These are phyloP conservation scores for Artomyces pyxidatus DNA, from an alignment of 768 basidiomycete species.

Conservation along the genomic window DNA sequence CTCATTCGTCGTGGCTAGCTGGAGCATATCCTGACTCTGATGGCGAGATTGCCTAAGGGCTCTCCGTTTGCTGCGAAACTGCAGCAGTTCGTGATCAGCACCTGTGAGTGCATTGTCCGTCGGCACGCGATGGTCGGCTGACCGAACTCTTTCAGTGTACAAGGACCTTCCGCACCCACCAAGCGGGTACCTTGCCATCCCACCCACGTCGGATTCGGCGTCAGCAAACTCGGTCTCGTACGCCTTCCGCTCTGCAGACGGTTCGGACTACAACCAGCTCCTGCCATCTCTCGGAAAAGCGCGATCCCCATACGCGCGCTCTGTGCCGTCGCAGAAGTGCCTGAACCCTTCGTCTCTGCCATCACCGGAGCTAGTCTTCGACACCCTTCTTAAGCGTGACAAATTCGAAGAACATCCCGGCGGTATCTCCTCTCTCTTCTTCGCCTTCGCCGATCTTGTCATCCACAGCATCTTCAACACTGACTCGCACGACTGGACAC, in stretches of 20 bases:
- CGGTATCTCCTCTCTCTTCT: constrained; percentile 67
- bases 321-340: constrained; percentile 43
- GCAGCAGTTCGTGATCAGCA: constrained; percentile 8
- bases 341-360: constrained; percentile 43
- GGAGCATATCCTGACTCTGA: constrained; percentile 13
- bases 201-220: background rate
- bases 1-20: constrained; percentile 5
- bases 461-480: constrained; percentile 71
- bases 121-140: background rate
- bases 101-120: constrained; percentile 5
- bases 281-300: constrained; percentile 28
- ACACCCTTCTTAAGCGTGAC: constrained; percentile 48
- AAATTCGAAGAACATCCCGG: constrained; percentile 23
- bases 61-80: constrained; percentile 1
- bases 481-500: constrained; percentile 34
- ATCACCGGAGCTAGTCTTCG: constrained; percentile 62
- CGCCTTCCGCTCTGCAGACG: constrained; percentile 25
- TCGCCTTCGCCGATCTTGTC: constrained; percentile 71
- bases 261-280: constrained; percentile 28
- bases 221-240: constrained; percentile 4
- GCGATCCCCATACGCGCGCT: constrained; percentile 40
- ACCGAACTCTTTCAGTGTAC: constrained; percentile 8
- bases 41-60: constrained; percentile 6
- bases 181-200: constrained; percentile 9
- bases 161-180: constrained; percentile 17